Base-by-base conservation (phyloP, 208 protist species). In the Leishmania tropica region DNA sequence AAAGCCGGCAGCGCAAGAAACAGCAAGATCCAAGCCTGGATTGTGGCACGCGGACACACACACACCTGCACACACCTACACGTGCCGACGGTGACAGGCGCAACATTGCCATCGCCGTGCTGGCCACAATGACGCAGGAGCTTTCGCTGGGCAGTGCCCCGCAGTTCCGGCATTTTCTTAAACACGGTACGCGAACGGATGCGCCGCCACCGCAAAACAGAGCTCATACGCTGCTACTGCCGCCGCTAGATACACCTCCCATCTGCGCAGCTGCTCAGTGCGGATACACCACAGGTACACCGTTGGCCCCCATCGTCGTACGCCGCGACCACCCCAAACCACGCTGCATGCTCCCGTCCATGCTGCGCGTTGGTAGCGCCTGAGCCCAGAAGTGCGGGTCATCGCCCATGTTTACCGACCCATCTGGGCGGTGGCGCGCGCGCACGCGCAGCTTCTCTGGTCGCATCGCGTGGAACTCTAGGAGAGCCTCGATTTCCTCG, bases 381-480 rank as follows among this genome's bases (percentile, higher is more conserved):
- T 96, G 92, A 4, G 75, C 86, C 92, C 90, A 96, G 83, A 96
- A 96, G 73, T 94, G 89, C 37, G 92, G 89, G 81, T 96, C 88
- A 67, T 96, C 87, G 60, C 95, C 95, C 64, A 94, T 91, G 84
- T 97, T 97, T 42, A 90, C 92, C 19, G 93, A 93, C 11, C 95
- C 95, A 79, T 98, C 95, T 0, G 93, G 87, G 73, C 92, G 93
- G 78, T 98, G 92, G 10, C 94, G 93, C 5, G 95, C 90, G 56
- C 91, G 93, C 80, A 98, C 93, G n/a, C 93, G 93, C 48, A 97
- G 81, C n/a, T 81, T 72, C 53, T 87, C 87, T 8, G 93, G 82
- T 71, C 47, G 78, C 79, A 75, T 81, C 8, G 95, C 86, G 81
- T 98, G 92, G 84, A 91, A 98, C 67, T 91, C 89, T 24, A 98